These are phyloP conservation scores for Wickerhamiella slavikovae DNA, from an alignment of 805 yeast species.

Conservation along the genomic window DNA sequence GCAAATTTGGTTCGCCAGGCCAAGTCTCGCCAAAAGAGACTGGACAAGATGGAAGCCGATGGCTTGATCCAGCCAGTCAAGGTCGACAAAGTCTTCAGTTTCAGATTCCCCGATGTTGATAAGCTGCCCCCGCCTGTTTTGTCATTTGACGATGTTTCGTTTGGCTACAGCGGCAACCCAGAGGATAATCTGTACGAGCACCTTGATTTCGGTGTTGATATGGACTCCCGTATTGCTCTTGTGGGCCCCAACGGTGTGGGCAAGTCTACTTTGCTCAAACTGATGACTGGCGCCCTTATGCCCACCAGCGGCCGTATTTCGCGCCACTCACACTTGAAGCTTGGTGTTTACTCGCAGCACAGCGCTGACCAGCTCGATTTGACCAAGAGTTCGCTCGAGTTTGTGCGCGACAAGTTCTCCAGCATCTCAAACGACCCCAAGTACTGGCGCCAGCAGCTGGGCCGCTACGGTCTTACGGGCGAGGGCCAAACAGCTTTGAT, in stretches of 20 bases:
- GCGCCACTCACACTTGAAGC: conserved; percentile 90
- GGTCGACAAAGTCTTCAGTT: conserved; percentile 81
- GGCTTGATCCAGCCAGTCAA: conserved; percentile 81
- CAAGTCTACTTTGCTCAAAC: conserved; percentile 83
- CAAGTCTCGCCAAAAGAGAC: conserved; percentile 95
- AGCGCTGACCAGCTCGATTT: conserved; percentile 95
- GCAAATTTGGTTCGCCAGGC: conserved; percentile 98
- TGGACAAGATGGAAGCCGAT: conserved; percentile 99
- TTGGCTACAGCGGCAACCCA: conserved; percentile 51
- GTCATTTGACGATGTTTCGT: conserved; percentile 87
- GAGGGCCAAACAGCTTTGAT: conserved; percentile 96
- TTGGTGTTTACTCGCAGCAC: conserved; percentile 98
- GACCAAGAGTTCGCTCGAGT: conserved; percentile 87
- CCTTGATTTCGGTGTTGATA: conserved; percentile 94
- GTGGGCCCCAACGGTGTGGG: conserved; percentile 99
- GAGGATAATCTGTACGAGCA: conserved; percentile 80
- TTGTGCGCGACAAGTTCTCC: conserved; percentile 86
- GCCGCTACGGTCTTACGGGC: conserved; percentile 96
- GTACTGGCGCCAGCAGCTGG: conserved; percentile 86
- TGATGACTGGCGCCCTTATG: conserved; percentile 85
- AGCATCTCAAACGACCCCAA: conserved; percentile 90
- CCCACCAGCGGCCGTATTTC: conserved; percentile 92
- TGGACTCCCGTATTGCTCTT: conserved; percentile 95
- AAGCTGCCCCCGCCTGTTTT: conserved; percentile 97
- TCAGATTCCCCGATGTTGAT: conserved; percentile 87